Percentiles rank a stretch among this genome's conserved stretches.
phyloP scores from a whole-genome alignment of 495 filamentous ascomycete genomes.

The Daldinia concentrica region DNA sequence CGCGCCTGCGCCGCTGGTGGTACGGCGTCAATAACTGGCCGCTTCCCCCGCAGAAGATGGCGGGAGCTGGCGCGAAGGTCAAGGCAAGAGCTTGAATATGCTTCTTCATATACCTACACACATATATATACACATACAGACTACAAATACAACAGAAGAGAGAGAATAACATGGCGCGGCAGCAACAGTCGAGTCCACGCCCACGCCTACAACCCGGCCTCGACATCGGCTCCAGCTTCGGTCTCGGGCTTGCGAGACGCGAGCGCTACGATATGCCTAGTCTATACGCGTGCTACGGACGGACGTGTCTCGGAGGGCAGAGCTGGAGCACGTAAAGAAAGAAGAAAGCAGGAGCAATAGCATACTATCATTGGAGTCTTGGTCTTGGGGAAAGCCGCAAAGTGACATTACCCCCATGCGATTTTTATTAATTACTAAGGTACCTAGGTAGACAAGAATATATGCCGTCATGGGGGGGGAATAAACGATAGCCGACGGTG shows the following conservation, averaged over 20 bases:
- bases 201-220: neutral
- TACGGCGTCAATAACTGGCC: constrained; percentile 89
- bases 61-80: neutral
- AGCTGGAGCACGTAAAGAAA: neutral
- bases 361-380: neutral
- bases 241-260: neutral
- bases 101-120: neutral
- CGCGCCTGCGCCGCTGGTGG: constrained; percentile 84
- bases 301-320: neutral
- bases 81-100: constrained; percentile 2
- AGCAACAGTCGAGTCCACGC: neutral
- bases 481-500: neutral
- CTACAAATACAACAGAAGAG: neutral
- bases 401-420: neutral
- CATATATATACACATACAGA: neutral
- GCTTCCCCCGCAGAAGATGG: constrained; percentile 43
- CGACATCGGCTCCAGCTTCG: neutral
- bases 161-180: constrained; percentile 1
- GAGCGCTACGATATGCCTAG: neutral
- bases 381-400: neutral
- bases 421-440: neutral
- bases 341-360: neutral
- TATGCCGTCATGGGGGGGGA: neutral
- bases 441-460: neutral
- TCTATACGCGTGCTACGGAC: neutral